These are phyloP conservation scores for Dorcoceras hygrometricum DNA, from an alignment of 257 asterid genomes.

Conservation along the genomic window DNA sequence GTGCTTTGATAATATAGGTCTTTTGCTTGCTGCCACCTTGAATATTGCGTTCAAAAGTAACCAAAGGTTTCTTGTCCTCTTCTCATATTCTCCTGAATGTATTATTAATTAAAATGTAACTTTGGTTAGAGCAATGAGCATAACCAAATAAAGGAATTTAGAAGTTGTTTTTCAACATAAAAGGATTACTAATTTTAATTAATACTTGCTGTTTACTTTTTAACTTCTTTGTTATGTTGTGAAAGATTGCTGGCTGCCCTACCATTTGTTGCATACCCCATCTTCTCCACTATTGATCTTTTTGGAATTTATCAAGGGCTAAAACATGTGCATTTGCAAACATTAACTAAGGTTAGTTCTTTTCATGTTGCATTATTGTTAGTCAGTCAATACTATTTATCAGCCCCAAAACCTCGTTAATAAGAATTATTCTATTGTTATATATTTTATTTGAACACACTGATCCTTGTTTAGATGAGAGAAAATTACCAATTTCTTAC, in stretches of 20 bases:
- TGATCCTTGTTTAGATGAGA: background rate
- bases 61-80: constrained; percentile 50
- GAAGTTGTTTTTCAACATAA: constrained; percentile 5
- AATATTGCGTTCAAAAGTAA: constrained; percentile 58
- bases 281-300: constrained; percentile 79
- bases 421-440: background rate
- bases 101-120: background rate
- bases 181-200: too few relatives aligned
- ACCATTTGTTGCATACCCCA: constrained; percentile 75
- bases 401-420: background rate
- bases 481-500: constrained; percentile 5
- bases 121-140: constrained; percentile 2
- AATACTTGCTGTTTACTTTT: constrained; percentile 25
- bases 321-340: constrained; percentile 91
- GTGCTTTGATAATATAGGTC: constrained; percentile 94
- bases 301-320: constrained; percentile 86
- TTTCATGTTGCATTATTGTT: constrained; percentile 1
- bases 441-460: constrained; percentile 5
- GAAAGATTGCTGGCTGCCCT: constrained; percentile 72
- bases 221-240: constrained; percentile 28
- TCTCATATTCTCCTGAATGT: background rate
- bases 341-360: constrained; percentile 79
- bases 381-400: constrained; percentile 5
- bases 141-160: background rate
- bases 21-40: constrained; percentile 75